Evolutionary conservation across 73 alveolate species (phyloP), one percentile per base, ranked within the genome.

Genomic region (Breviolum minutum): DNA sequence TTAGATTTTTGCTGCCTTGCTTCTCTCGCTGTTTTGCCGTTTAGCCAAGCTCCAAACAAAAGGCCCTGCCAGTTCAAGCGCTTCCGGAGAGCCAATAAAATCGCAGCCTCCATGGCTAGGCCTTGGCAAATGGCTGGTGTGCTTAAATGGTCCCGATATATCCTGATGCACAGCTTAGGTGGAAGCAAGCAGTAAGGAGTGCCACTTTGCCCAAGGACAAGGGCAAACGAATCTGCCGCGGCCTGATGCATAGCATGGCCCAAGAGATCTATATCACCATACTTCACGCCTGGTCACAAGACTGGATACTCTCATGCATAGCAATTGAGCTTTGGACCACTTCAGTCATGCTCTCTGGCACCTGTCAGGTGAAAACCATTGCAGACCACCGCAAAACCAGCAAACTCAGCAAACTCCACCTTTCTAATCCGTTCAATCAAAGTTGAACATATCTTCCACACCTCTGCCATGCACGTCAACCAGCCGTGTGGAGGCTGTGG

Each of bases 71-170:
- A 92, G 62, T 14, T 73, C 32, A 19, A 92, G 69, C 22, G 62
- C 64, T 69, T 92, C 98, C 8, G 98, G 98, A 69, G 98, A 61
- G 69, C 98, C 98, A 14, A 92, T 74, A 76, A 91, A 79, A 80
- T 92, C 98, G n/a, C 79, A 80, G 63, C 66, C 90, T 29, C 64
- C 98, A n/a, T 92, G 98, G 90, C 98, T 76, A 17, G 98, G 98
- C 94, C 94, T 86, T 30, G 54, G 24, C 9, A 29, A n/a, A n/a
- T 27, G 87, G 63, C 24, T 6, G 11, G 74, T 17, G n/a, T 66
- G 40, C 6, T 81, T 32, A 68, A 14, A 40, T 40, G 90, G 48
- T 7, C 2, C 30, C 32, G 40, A 71, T 6, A 17, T 71, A 1
- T 71, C 30, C 13, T 0, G 40, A 17, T 8, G 90, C 10, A 6